phyloP scores from a whole-genome alignment of 352 stramenopile species.

The Ochromonadaceae sp. region DNA sequence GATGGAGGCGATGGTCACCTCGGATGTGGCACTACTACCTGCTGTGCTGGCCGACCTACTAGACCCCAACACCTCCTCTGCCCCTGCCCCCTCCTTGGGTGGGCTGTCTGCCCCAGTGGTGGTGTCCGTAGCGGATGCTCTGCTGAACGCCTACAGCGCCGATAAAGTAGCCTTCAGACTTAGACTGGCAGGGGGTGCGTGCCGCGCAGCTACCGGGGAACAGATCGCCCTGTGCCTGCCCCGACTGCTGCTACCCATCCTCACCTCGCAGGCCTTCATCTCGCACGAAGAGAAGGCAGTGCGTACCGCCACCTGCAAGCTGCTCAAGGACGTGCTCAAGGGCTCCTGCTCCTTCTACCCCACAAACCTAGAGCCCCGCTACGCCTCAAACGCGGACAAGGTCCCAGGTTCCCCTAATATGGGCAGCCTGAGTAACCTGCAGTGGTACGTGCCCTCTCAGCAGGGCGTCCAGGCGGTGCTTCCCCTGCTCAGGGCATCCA shows the following conservation, averaged over 20 bases:
- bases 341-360: not conserved
- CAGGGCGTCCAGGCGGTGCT: no score
- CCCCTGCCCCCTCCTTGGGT: no score
- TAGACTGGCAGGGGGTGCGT: not conserved
- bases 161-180: conserved; percentile 6
- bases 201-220: not conserved
- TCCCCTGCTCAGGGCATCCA: no score
- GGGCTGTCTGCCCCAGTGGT: no score
- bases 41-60: not conserved
- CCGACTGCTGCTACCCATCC: no score
- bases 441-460: no score
- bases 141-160: no score
- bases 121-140: no score
- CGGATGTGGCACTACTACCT: not conserved
- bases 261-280: not conserved
- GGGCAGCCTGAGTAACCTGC: no score
- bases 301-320: not conserved
- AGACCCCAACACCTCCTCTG: no score
- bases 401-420: no score
- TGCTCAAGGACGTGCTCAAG: conserved; percentile 14
- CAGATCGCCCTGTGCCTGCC: no score
- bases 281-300: not conserved
- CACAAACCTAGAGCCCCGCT: not conserved
- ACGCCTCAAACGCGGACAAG: not conserved
- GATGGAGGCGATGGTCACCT: not conserved